These are phyloP conservation scores for Colletotrichum viniferum DNA, from an alignment of 2,329 filamentous ascomycete genomes.

Conservation along the genomic window DNA sequence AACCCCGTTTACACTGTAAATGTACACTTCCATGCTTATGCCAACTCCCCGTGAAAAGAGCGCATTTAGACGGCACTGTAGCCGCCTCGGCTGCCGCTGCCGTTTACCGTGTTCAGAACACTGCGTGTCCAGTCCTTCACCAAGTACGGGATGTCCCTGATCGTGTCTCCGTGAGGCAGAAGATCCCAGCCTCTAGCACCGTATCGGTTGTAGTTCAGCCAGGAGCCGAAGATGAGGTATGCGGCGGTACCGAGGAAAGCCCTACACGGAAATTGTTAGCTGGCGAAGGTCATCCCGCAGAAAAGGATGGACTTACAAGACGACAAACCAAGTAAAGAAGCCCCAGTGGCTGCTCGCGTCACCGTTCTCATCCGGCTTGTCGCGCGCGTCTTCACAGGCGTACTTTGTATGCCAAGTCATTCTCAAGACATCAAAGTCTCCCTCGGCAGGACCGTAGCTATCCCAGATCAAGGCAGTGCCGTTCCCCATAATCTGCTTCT, in stretches of 20 bases:
- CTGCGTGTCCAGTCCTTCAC: constrained; percentile 85
- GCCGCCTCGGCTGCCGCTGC: constrained; percentile 81
- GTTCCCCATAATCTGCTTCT: constrained; percentile 58
- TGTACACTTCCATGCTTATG: not conserved
- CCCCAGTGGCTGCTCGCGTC: constrained; percentile 73
- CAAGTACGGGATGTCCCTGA: constrained; percentile 91
- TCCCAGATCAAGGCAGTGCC: constrained; percentile 75
- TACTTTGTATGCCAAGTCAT: constrained; percentile 88
- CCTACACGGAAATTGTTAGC: constrained; percentile 50
- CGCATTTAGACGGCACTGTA: constrained; percentile 83
- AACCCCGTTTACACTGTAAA: constrained; percentile 10
- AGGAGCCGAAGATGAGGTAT: constrained; percentile 97
- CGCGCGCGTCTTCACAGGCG: constrained; percentile 69
- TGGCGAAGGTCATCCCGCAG: not conserved
- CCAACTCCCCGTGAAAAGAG: not conserved
- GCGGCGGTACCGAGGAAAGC: constrained; percentile 83
- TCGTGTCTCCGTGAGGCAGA: constrained; percentile 88
- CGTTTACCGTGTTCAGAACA: constrained; percentile 83
- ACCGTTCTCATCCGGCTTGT: constrained; percentile 41
- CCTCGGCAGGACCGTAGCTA: constrained; percentile 67
- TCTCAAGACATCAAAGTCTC: constrained; percentile 66
- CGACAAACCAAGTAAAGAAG: constrained; percentile 96
- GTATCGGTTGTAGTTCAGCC: constrained; percentile 98
- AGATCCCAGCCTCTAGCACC: constrained; percentile 95
- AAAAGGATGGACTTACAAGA: constrained; percentile 71